A percentile compares a stretch with the other conserved stretches of the same genome.
phyloP scores from a whole-genome alignment of 2,329 filamentous ascomycete genomes.

The Fusarium marasasianum region DNA sequence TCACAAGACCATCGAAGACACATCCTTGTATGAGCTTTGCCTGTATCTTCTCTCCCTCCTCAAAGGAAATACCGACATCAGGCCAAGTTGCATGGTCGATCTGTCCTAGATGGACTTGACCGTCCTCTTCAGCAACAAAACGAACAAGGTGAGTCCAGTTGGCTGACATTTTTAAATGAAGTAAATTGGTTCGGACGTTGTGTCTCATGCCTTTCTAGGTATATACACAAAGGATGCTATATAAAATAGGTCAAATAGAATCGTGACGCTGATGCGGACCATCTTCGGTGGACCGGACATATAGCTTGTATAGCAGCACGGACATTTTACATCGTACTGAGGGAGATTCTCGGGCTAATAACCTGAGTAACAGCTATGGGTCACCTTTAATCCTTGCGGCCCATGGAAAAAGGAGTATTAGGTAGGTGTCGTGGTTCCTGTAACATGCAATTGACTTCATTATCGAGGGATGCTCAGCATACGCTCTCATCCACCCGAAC shows the following conservation, averaged over 20 bases:
- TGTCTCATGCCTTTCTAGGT: neutral
- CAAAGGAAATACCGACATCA: neutral
- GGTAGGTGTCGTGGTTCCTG: neutral
- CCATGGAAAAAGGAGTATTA: fast-evolving
- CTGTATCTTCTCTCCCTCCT: neutral
- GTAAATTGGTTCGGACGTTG: neutral
- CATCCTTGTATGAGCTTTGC: neutral
- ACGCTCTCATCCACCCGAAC: neutral
- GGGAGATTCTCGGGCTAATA: neutral
- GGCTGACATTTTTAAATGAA: neutral
- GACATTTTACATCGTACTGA: no score
- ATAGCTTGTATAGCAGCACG: no score
- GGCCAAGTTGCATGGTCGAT: neutral
- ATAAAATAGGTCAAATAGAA: neutral
- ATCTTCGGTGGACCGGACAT: neutral
- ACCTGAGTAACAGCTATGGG: neutral
- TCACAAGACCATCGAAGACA: neutral
- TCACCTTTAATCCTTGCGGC: fast-evolving
- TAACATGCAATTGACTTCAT: neutral
- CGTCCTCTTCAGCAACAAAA: neutral
- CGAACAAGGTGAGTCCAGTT: neutral
- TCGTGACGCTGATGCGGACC: neutral
- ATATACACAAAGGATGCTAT: neutral
- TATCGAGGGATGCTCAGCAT: neutral
- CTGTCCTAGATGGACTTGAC: neutral